A percentile compares a stretch with the other conserved stretches of the same genome.
phyloP scores from a whole-genome alignment of 768 basidiomycete species.

The Boletus rufocinnamomeus region DNA sequence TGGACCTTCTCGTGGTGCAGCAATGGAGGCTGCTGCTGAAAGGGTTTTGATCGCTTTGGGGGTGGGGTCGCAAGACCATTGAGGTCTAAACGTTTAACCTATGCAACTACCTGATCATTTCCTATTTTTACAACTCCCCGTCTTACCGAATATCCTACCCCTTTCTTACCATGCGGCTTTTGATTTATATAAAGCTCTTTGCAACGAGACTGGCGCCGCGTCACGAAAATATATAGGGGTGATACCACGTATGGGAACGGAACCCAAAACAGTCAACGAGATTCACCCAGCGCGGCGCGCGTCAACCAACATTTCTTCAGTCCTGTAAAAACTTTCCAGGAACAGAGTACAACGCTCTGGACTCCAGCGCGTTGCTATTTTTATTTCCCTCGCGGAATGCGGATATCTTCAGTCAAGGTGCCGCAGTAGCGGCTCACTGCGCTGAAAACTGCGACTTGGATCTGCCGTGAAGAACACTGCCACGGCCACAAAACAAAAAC shows the following conservation, averaged over 20 bases:
- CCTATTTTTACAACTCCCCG: neutral
- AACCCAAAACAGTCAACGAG: conserved; percentile 6
- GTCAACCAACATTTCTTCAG: neutral
- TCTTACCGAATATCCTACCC: neutral
- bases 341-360: neutral
- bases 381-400: neutral
- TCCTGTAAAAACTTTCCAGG: neutral
- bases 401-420: neutral
- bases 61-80: neutral
- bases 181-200: neutral
- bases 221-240: conserved; percentile 12
- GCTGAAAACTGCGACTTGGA: conserved; percentile 7
- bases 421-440: conserved; percentile 8
- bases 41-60: conserved; percentile 19
- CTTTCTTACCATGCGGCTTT: neutral
- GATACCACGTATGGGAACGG: conserved; percentile 14
- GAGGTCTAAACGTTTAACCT: neutral
- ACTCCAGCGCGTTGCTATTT: neutral
- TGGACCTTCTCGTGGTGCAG: conserved; percentile 18
- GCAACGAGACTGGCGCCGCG: neutral
- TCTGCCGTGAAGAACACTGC: neutral
- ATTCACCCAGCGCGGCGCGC: conserved; percentile 12
- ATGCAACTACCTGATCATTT: neutral
- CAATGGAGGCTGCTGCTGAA: conserved; percentile 27
- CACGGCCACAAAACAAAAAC: neutral